Percentiles rank a stretch among this genome's conserved stretches.
These are phyloP conservation scores for Saccharomyces mikatae DNA, from an alignment of 805 yeast genomes.

Conservation along the genomic window DNA sequence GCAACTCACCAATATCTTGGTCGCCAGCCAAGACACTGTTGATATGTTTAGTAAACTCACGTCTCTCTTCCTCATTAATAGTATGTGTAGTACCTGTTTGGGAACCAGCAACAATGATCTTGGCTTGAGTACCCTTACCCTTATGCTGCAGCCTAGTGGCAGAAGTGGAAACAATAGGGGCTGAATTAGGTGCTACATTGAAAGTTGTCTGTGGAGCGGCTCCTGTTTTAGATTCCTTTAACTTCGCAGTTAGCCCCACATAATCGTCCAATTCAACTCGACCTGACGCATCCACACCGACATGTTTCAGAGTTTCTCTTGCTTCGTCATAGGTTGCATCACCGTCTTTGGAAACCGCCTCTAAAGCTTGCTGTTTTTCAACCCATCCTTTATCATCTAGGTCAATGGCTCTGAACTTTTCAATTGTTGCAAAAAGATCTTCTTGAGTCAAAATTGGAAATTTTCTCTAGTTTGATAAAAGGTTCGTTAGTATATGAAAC, in stretches of 20 bases:
- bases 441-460: slow-evolving; percentile 80
- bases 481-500: neutral
- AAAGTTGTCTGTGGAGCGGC: slow-evolving; percentile 29
- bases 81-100: slow-evolving; percentile 93
- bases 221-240: slow-evolving; percentile 40
- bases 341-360: slow-evolving; percentile 71
- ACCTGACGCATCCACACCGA: slow-evolving; percentile 92
- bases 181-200: slow-evolving; percentile 14
- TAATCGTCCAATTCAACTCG: slow-evolving; percentile 94
- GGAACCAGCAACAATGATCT: slow-evolving; percentile 75
- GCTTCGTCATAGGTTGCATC: slow-evolving; percentile 83
- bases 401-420: slow-evolving; percentile 79
- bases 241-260: slow-evolving; percentile 74
- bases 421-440: slow-evolving; percentile 77
- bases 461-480: slow-evolving; percentile 45
- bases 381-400: slow-evolving; percentile 89
- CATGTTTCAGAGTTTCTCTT: slow-evolving; percentile 85
- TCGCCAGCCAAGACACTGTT: slow-evolving; percentile 89
- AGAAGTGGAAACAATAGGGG: slow-evolving; percentile 6
- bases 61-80: slow-evolving; percentile 92
- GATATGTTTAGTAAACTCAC: slow-evolving; percentile 93
- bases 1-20: slow-evolving; percentile 66
- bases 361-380: slow-evolving; percentile 84
- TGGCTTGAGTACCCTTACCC: slow-evolving; percentile 54
- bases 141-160: slow-evolving; percentile 37